phyloP scores from a whole-genome alignment of 805 yeast genomes.

The Wickerhamiella brachini region DNA sequence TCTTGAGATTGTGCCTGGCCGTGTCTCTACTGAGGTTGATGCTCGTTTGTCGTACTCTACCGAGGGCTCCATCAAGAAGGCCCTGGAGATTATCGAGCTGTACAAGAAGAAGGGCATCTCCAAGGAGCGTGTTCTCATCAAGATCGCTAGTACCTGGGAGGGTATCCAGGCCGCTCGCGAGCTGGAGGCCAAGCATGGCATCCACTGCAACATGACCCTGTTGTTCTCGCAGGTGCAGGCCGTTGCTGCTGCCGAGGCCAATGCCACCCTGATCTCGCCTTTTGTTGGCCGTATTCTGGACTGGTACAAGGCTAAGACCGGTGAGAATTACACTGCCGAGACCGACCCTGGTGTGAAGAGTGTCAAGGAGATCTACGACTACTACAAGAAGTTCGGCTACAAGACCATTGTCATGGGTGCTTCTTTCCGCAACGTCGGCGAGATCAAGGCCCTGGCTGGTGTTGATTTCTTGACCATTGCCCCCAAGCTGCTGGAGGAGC shows the following conservation, averaged over 20 bases:
- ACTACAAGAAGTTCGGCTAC: slow-evolving; percentile 94
- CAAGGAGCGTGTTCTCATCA: slow-evolving; percentile 86
- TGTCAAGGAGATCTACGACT: slow-evolving; percentile 81
- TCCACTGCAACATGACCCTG: slow-evolving; percentile 91
- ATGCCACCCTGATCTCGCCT: slow-evolving; percentile 91
- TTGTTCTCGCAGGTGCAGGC: slow-evolving; percentile 95
- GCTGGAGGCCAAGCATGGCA: slow-evolving; percentile 76
- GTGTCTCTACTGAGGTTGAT: slow-evolving; percentile 98
- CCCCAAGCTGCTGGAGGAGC: slow-evolving; percentile 81
- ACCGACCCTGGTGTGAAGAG: slow-evolving; percentile 94
- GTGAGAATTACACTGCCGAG: slow-evolving; percentile 66
- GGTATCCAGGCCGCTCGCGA: slow-evolving; percentile 98
- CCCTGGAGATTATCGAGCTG: slow-evolving; percentile 74
- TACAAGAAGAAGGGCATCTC: slow-evolving; percentile 74
- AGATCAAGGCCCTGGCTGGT: slow-evolving; percentile 94
- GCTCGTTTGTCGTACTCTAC: slow-evolving; percentile 96
- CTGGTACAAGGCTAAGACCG: slow-evolving; percentile 92
- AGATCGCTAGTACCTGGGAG: slow-evolving; percentile 97
- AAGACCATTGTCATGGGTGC: slow-evolving; percentile 99
- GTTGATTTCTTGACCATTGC: slow-evolving; percentile 92
- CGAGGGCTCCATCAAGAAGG: slow-evolving; percentile 87
- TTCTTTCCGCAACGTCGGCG: slow-evolving; percentile 94
- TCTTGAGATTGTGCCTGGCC: slow-evolving; percentile 90
- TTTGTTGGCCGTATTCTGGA: slow-evolving; percentile 98
- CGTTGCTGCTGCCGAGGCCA: slow-evolving; percentile 97